Conservation (phyloP, 495 filamentous ascomycete species). For the Platismatia glauca region DNA sequence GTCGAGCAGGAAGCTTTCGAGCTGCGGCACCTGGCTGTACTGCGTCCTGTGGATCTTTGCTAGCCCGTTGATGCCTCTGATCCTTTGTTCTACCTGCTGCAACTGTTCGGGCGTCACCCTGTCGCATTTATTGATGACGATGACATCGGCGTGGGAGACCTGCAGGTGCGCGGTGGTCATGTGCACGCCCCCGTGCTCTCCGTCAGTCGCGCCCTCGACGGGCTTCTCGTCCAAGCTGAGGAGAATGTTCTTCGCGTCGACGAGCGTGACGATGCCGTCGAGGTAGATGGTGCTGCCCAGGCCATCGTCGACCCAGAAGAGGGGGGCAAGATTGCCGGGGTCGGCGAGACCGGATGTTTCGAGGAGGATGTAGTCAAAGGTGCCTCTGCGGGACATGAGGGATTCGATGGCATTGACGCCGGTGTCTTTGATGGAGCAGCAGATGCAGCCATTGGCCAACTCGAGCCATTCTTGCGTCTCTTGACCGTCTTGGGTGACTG, state of each 20-base stretch:
- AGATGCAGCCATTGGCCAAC: conserved; percentile 94
- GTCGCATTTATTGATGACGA: conserved; percentile 92
- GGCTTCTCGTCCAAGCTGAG: conserved; percentile 63
- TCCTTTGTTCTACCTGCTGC: conserved; percentile 51
- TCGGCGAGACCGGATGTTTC: conserved; percentile 95
- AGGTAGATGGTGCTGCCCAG: conserved; percentile 90
- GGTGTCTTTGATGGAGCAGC: conserved; percentile 93
- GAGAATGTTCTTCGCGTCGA: conserved; percentile 89
- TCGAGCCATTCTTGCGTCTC: conserved; percentile 92
- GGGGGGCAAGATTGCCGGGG: conserved; percentile 86
- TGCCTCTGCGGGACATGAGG: conserved; percentile 87
- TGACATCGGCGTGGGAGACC: conserved; percentile 93
- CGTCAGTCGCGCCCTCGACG: conserved; percentile 38
- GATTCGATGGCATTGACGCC: conserved; percentile 92
- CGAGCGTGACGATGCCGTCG: conserved; percentile 91
- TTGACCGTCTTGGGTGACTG: conserved; percentile 74
- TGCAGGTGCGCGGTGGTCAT: conserved; percentile 91
- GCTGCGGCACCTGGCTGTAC: conserved; percentile 65
- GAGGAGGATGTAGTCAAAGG: conserved; percentile 95
- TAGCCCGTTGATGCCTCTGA: conserved; percentile 78
- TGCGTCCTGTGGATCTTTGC: conserved; percentile 77
- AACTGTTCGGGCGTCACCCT: conserved; percentile 66
- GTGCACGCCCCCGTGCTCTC: conserved; percentile 49
- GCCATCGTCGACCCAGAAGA: conserved; percentile 97
- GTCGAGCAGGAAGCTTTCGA: conserved; percentile 81